Conservation (phyloP, 108 stramenopile genomes). For the Cyclotella cryptica region DNA sequence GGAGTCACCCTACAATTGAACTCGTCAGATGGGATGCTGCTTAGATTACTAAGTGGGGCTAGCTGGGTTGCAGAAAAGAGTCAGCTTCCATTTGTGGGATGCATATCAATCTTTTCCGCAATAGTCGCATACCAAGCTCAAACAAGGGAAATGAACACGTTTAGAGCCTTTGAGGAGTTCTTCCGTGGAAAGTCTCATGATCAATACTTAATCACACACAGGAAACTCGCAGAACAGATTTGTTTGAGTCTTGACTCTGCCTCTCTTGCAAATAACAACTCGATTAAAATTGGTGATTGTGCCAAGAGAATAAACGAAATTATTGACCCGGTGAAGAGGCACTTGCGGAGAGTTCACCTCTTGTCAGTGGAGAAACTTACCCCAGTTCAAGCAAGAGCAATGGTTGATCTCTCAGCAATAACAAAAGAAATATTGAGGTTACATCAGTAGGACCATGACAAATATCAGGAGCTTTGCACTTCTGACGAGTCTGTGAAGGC, state of each 20-base stretch:
- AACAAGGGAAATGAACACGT: neutral
- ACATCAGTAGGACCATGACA: neutral
- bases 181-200: neutral
- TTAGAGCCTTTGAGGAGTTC: neutral
- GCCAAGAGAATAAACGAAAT: neutral
- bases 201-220: neutral
- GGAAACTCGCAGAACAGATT: neutral
- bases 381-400: conserved; percentile 1
- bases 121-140: neutral
- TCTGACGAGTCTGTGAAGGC: neutral
- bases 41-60: neutral
- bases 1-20: neutral
- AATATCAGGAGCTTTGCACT: neutral
- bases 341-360: neutral
- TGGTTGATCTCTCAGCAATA: neutral
- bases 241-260: neutral
- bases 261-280: neutral
- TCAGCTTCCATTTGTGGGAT: neutral
- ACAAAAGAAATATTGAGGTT: neutral
- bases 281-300: neutral
- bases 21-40: neutral
- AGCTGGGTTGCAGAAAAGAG: neutral
- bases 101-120: neutral
- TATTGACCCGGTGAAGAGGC: neutral
- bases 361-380: neutral